Base-by-base conservation (phyloP, 345 rosid species). In the Cardamine resedifolia region DNA sequence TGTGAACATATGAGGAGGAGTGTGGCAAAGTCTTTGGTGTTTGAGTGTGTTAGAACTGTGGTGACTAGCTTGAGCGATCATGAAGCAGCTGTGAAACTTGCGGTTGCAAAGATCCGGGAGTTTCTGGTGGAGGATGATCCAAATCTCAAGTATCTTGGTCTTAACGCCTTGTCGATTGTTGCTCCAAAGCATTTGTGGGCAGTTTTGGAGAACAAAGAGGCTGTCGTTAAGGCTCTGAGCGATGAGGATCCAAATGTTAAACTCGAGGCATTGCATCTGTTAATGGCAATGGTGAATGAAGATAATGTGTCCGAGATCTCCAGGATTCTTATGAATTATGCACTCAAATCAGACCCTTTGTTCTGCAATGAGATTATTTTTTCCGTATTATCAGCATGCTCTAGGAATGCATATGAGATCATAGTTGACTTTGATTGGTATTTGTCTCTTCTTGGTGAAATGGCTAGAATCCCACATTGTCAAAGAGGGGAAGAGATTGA, bases 381-480 rank as follows among this genome's bases (percentile, higher is more conserved):
- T 62, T 90, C 96, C 34, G 78, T 95, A 68, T 81, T 95, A 62
- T 77, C 85, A 2, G 82, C 88, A 26, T 95, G 98, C 74, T 74
- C 77, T 41, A 77, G 79, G 73, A 90, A 90, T 75, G 58, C 88
- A 2, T 92, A 90, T 67, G 98, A 88, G 75, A 83, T 90, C 53
- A 65, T 95, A 24, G 77, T 81, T 62, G 98, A 95, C 71, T 95
- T 95, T 78, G 96, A 92, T 78, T 92, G 97, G 98, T 95, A 91
- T 74, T 85, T 82, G 34, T 86, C 87, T 23, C 90, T 92, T 82
- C 98, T 95, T 10, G 90, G 96, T 48, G 99, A 95, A 64, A 90
- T 92, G 86, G 80, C 96, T 5, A 87, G 92, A 81, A 78, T 87
- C 64, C 90, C 96, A 4, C 89, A 91, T 79, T 95, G 90, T 77